Evolutionary conservation across 1,284 basidiomycete species (phyloP).

Genomic region (Ustilago loliicola): DNA sequence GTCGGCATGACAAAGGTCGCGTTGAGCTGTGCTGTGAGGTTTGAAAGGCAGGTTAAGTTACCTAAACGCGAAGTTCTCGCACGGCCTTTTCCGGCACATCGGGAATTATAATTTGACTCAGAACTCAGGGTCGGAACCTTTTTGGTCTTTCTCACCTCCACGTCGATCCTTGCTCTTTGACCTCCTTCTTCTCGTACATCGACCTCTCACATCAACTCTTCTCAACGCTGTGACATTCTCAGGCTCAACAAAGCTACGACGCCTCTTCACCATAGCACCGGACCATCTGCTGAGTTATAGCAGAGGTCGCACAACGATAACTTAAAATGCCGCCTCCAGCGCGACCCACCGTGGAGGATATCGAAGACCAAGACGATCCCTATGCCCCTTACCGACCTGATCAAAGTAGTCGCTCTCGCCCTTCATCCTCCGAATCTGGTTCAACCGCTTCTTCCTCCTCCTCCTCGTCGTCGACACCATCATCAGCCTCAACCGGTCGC

Average conservation of each 20-base stretch:
- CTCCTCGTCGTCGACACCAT: background rate
- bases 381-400: slow-evolving; percentile 41
- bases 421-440: background rate
- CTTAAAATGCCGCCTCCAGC: slow-evolving; percentile 36
- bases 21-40: background rate
- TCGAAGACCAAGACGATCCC: slow-evolving; percentile 46
- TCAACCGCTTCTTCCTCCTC: slow-evolving; percentile 13
- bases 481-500: slow-evolving; percentile 11
- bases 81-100: slow-evolving; percentile 10
- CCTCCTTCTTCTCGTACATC: background rate
- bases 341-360: slow-evolving; percentile 44
- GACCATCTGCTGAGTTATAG: background rate
- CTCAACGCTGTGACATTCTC: background rate
- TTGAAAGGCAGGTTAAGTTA: slow-evolving; percentile 4
- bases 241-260: background rate
- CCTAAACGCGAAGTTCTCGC: slow-evolving; percentile 12
- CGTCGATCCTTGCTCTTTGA: background rate
- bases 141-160: slow-evolving; percentile 2
- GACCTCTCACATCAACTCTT: background rate
- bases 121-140: no score
- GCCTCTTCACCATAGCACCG: background rate
- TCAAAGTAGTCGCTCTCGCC: slow-evolving; percentile 3
- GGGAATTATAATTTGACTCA: slow-evolving; percentile 14
- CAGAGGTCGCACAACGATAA: background rate
- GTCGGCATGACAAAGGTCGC: background rate